Percentiles rank a stretch among this genome's conserved stretches.
phyloP scores from a whole-genome alignment of 2,329 filamentous ascomycete species.

The Aspergillus sp. region DNA sequence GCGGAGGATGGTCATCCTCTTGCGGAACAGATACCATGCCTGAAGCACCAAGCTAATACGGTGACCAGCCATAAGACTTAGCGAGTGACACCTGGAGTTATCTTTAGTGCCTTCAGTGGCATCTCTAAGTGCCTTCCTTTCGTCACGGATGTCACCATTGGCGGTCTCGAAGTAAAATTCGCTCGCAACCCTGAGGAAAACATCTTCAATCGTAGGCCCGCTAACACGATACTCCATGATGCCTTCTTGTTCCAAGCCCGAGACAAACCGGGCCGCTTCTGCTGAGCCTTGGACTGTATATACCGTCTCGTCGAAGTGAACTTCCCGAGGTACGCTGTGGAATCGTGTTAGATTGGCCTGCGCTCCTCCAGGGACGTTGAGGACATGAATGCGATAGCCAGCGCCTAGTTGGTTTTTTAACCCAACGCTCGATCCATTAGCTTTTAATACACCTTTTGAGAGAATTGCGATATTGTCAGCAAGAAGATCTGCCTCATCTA shows the following conservation, averaged over 20 bases:
- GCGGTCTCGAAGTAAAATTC: conserved; percentile 56
- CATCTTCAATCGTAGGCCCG: conserved; percentile 88
- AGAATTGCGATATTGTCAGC: conserved; percentile 87
- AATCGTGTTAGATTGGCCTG: conserved; percentile 50
- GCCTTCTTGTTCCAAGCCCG: conserved; percentile 63
- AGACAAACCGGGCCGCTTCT: conserved; percentile 70
- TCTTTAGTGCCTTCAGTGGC: conserved; percentile 12
- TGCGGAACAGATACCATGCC: conserved; percentile 71
- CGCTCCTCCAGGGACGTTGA: conserved; percentile 55
- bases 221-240: conserved; percentile 80
- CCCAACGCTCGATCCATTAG: conserved; percentile 79
- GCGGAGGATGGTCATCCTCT: conserved; percentile 74
- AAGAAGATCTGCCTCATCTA: conserved; percentile 88
- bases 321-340: conserved; percentile 57
- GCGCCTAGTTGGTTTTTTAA: conserved; percentile 80
- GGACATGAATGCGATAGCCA: conserved; percentile 79
- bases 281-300: conserved; percentile 71
- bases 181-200: conserved; percentile 82
- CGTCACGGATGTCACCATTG: conserved; percentile 12
- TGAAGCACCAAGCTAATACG: conserved; percentile 70
- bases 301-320: conserved; percentile 68
- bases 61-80: conserved; percentile 63
- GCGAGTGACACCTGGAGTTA: conserved; percentile 16
- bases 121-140: not conserved
- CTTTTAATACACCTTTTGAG: conserved; percentile 79